Conservation (phyloP, 1,284 basidiomycete species). For the Cystobasidium pallidum region DNA sequence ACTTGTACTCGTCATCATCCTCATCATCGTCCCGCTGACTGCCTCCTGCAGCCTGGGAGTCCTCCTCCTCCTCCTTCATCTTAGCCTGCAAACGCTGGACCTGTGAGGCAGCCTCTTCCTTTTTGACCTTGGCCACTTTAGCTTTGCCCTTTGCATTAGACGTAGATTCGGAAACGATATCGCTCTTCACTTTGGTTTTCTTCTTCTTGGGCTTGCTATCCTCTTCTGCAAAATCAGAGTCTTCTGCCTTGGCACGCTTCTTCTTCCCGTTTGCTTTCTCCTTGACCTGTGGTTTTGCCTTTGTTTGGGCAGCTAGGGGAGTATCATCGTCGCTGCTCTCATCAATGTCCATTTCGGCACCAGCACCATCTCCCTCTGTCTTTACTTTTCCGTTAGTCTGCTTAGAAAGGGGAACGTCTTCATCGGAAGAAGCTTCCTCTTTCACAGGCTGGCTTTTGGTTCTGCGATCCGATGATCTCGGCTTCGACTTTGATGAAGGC, state of each 20-base stretch:
- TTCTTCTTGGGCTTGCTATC: slow-evolving; percentile 57
- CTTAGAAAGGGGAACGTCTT: slow-evolving; percentile 28
- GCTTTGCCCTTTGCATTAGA: slow-evolving; percentile 62
- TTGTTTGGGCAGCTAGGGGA: slow-evolving; percentile 42
- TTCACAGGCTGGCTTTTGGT: slow-evolving; percentile 54
- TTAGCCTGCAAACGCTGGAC: slow-evolving; percentile 48
- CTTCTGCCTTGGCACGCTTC: slow-evolving; percentile 58
- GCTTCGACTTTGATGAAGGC: slow-evolving; percentile 8
- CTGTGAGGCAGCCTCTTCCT: slow-evolving; percentile 33
- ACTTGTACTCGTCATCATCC: slow-evolving; percentile 71
- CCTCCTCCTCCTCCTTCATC: slow-evolving; percentile 43
- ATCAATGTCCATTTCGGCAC: slow-evolving; percentile 48
- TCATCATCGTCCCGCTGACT: slow-evolving; percentile 55
- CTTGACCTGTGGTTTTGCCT: slow-evolving; percentile 47
- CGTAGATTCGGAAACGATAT: slow-evolving; percentile 20
- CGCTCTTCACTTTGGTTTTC: slow-evolving; percentile 58
- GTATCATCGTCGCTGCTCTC: slow-evolving; percentile 41
- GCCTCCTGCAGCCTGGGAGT: slow-evolving; percentile 23
- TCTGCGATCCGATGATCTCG: slow-evolving; percentile 52
- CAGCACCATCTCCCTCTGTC: slow-evolving; percentile 53
- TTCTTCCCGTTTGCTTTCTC: slow-evolving; percentile 63
- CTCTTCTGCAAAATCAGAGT: slow-evolving; percentile 55
- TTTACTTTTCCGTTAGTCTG: slow-evolving; percentile 45
- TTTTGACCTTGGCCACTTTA: slow-evolving; percentile 57
- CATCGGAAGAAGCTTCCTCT: slow-evolving; percentile 26